phyloP scores from a whole-genome alignment of 208 protist genomes.

The Entamoeba histolytica region DNA sequence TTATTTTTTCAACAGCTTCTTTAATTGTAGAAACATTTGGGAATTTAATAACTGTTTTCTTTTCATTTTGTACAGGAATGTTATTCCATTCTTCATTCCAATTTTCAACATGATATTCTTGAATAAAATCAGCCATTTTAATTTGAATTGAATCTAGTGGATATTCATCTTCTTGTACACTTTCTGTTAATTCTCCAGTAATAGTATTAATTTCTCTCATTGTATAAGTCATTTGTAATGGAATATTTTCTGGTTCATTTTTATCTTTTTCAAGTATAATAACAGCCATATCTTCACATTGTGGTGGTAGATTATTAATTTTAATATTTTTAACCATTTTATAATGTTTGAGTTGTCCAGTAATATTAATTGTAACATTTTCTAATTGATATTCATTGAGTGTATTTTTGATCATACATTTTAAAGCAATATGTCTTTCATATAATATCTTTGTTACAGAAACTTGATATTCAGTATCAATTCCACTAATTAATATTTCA shows the following conservation, averaged over 20 bases:
- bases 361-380: background rate
- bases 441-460: background rate
- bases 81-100: background rate
- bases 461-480: background rate
- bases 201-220: background rate
- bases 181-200: background rate
- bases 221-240: background rate
- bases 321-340: background rate
- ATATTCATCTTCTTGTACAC: background rate
- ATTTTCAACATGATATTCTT: background rate
- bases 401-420: background rate
- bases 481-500: background rate
- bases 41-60: background rate
- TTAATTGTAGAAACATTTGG: background rate
- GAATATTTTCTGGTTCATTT: background rate
- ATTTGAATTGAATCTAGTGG: background rate
- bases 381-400: background rate
- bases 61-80: background rate
- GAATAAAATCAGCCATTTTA: background rate
- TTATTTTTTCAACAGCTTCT: background rate
- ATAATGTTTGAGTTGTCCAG: background rate
- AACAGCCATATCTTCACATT: background rate
- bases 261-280: background rate
- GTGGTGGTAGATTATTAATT: background rate
- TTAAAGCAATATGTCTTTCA: background rate